A percentile compares a stretch with the other conserved stretches of the same genome.
Conservation (phyloP, 2,329 filamentous ascomycete species). For the Fusarium sp. region DNA sequence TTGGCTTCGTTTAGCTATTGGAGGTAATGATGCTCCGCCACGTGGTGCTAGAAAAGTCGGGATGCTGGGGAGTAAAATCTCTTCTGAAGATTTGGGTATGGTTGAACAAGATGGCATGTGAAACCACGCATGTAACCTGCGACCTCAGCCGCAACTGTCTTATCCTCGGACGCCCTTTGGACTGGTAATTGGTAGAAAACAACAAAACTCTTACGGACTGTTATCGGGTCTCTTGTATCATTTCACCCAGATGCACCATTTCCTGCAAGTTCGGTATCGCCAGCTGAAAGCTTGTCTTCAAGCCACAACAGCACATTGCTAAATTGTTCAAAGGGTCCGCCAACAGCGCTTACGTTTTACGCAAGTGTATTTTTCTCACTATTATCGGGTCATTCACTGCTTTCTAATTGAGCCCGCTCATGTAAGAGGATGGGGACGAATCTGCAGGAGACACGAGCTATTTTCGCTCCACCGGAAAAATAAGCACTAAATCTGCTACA, state of each 20-base stretch:
- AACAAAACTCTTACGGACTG: fast-evolving
- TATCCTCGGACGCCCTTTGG: fast-evolving
- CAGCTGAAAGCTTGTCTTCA: neutral
- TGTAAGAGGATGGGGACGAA: neutral
- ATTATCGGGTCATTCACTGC: neutral
- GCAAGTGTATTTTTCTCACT: neutral
- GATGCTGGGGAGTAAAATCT: neutral
- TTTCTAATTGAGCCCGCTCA: neutral
- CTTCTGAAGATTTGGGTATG: neutral
- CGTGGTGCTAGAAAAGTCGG: neutral
- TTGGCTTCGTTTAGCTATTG: neutral
- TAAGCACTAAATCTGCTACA: neutral
- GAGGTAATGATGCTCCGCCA: neutral
- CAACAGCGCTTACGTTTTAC: neutral
- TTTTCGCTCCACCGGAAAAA: neutral
- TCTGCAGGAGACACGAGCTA: neutral
- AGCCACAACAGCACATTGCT: neutral
- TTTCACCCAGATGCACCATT: neutral
- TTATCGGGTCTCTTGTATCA: neutral
- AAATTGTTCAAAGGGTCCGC: neutral
- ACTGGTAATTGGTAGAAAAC: neutral
- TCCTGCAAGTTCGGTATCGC: fast-evolving
- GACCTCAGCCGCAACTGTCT: neutral
- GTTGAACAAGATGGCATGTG: neutral
- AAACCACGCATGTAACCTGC: neutral